phyloP scores from a whole-genome alignment of 805 yeast species.

The Saccharomycopsis fodiens region DNA sequence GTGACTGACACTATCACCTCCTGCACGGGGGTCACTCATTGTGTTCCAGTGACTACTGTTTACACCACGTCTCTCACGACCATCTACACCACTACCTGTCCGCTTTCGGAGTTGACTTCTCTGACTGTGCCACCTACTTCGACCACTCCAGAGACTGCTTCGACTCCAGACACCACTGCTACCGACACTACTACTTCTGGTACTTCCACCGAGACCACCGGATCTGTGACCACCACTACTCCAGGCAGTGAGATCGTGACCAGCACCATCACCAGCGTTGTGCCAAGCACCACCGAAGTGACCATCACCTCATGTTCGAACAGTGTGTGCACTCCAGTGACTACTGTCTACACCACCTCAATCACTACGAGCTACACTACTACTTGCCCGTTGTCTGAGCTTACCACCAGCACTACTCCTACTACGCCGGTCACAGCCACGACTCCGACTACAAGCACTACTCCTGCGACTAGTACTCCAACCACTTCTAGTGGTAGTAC shows the following conservation, averaged over 20 bases:
- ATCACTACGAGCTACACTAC: background rate
- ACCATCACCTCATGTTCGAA: conserved; percentile 18
- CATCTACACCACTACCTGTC: conserved; percentile 5
- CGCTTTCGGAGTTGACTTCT: conserved; percentile 2
- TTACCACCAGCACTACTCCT: background rate
- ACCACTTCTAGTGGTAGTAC: background rate
- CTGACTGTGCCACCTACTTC: background rate
- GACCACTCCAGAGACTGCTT: conserved; percentile 1
- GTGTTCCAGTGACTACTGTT: conserved; percentile 16
- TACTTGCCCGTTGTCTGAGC: conserved; percentile 8
- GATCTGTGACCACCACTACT: conserved; percentile 1
- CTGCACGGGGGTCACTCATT: conserved; percentile 12
- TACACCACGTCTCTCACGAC: conserved; percentile 3
- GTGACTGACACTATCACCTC: conserved; percentile 18
- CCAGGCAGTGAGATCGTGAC: conserved; percentile 6
- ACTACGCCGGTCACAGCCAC: background rate
- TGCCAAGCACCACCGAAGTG: conserved; percentile 7
- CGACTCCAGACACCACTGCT: background rate
- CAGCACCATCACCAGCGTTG: conserved; percentile 5
- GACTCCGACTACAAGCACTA: background rate
- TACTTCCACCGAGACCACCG: background rate
- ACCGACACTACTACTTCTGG: background rate
- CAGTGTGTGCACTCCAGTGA: conserved; percentile 13
- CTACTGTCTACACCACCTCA: conserved; percentile 5
- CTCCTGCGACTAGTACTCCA: background rate